Percentiles rank a stretch among this genome's conserved stretches.
phyloP scores from a whole-genome alignment of 2,329 filamentous ascomycete genomes.

The Colletotrichum tropicale region DNA sequence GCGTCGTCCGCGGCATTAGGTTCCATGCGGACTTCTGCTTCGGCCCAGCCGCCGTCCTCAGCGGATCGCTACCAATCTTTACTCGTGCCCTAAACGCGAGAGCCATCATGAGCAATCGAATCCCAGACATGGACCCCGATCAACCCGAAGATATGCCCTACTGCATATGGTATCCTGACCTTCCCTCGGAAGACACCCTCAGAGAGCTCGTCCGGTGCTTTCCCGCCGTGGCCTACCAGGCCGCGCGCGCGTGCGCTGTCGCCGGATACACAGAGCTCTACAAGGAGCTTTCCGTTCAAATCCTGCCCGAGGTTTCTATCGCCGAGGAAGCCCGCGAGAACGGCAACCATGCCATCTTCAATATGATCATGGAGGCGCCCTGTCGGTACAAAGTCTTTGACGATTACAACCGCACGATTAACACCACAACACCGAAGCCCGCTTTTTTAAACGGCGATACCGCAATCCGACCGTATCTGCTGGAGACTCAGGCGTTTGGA shows the following conservation, averaged over 20 bases:
- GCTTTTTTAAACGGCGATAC: not conserved
- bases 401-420: slow-evolving; percentile 33
- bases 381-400: slow-evolving; percentile 37
- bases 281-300: slow-evolving; percentile 30
- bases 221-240: slow-evolving; percentile 39
- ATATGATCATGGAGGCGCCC: slow-evolving; percentile 32
- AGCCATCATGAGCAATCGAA: slow-evolving; percentile 37
- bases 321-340: slow-evolving; percentile 40
- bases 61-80: not conserved
- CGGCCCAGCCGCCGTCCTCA: not conserved
- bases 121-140: slow-evolving; percentile 28
- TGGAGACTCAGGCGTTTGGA: not conserved
- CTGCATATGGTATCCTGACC: slow-evolving; percentile 45
- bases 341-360: slow-evolving; percentile 29
- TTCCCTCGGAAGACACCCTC: slow-evolving; percentile 39
- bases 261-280: slow-evolving; percentile 40
- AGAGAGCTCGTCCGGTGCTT: slow-evolving; percentile 32
- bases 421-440: not conserved
- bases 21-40: not conserved
- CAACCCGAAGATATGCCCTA: slow-evolving; percentile 33
- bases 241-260: slow-evolving; percentile 44
- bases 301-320: slow-evolving; percentile 41
- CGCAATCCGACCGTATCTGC: not conserved
- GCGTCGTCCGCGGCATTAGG: not conserved
- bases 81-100: slow-evolving; percentile 30